Percentiles rank a stretch among this genome's conserved stretches.
Conservation (phyloP, 371 early-diverging fungal genomes). For the Mucor mucedo region DNA sequence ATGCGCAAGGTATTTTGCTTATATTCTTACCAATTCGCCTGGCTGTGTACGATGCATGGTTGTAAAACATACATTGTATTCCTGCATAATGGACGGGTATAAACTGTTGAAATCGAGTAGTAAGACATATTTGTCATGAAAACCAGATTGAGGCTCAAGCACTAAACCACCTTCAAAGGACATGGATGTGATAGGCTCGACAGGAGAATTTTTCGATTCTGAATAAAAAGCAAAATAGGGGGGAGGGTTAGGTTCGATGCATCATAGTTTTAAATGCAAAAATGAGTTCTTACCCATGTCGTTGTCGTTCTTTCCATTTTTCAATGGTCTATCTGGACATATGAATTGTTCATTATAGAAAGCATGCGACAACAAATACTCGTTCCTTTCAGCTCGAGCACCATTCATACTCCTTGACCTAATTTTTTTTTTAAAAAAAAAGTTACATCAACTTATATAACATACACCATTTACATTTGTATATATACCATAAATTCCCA, state of each 20-base stretch:
- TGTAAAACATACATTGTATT: slow-evolving; percentile 99
- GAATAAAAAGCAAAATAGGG: neutral
- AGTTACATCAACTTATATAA: neutral
- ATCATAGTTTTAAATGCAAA: neutral
- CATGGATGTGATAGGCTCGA: no score
- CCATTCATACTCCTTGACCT: slow-evolving; percentile 79
- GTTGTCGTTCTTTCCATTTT: neutral
- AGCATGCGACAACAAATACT: slow-evolving; percentile 95
- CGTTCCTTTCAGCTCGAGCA: slow-evolving; percentile 94
- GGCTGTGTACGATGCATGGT: slow-evolving; percentile 64
- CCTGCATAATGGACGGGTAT: slow-evolving; percentile 99
- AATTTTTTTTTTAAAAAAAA: neutral
- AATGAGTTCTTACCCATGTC: neutral
- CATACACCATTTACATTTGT: neutral
- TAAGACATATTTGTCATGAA: slow-evolving; percentile 94
- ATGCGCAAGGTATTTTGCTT: neutral
- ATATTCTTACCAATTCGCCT: neutral
- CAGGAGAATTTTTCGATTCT: slow-evolving; percentile 41
- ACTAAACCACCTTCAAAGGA: slow-evolving; percentile 98
- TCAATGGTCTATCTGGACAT: slow-evolving; percentile 75
- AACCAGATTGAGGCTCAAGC: slow-evolving; percentile 94
- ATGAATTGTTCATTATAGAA: slow-evolving; percentile 86
- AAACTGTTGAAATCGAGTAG: slow-evolving; percentile 99
- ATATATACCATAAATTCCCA: slow-evolving; percentile 84
- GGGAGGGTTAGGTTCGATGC: neutral